These are phyloP conservation scores for Macrophomina tecta DNA, from an alignment of 2,329 filamentous ascomycete species.

Conservation along the genomic window DNA sequence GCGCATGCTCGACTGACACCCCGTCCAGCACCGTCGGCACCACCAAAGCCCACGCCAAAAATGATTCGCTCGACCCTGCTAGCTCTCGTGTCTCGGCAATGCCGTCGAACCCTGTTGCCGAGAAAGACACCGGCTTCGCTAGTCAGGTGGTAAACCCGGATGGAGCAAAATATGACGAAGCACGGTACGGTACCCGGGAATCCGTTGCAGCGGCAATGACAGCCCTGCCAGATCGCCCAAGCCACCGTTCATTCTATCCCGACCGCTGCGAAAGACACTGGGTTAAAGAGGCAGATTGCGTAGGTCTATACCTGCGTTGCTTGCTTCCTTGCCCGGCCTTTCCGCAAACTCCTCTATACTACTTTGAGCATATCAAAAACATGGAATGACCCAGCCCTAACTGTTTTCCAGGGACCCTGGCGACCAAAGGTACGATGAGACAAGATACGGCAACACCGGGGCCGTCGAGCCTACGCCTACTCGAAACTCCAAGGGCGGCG, in stretches of 20 bases:
- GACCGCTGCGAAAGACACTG: not conserved
- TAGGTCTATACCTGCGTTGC: not conserved
- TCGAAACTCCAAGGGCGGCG: not conserved
- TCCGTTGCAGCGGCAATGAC: not conserved
- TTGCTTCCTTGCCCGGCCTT: too few species aligned
- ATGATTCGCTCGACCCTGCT: not conserved
- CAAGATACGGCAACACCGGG: slow-evolving; percentile 28
- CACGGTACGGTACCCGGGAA: not conserved
- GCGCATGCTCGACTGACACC: not conserved
- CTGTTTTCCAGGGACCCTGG: slow-evolving; percentile 31
- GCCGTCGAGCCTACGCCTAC: slow-evolving; percentile 10
- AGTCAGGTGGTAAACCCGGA: not conserved
- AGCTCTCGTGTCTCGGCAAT: not conserved
- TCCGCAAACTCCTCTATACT: too few species aligned
- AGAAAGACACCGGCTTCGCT: not conserved
- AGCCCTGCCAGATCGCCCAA: slow-evolving; percentile 5
- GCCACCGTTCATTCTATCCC: not conserved
- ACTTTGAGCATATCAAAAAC: not conserved
- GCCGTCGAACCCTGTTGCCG: not conserved
- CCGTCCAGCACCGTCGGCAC: not conserved
- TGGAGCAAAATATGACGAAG: not conserved
- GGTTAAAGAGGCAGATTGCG: not conserved
- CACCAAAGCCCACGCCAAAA: not conserved
- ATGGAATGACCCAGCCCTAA: not conserved
- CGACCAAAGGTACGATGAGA: slow-evolving; percentile 30